phyloP scores from a whole-genome alignment of 441 rosid genomes.

The Isatis lusitanica region DNA sequence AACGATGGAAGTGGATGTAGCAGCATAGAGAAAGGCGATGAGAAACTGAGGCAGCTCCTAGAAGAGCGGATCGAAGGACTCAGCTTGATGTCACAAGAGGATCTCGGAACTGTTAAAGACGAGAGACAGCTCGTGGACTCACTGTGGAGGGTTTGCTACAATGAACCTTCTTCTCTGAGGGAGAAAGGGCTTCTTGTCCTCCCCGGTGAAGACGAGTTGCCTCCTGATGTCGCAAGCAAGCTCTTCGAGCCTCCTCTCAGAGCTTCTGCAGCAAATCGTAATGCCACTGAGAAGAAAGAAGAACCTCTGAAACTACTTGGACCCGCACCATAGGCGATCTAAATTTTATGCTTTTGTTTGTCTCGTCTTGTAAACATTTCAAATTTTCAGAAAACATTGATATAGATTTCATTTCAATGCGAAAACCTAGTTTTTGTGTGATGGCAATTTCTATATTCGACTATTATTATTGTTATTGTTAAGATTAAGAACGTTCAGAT shows the following conservation, averaged over 20 bases:
- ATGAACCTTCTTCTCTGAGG: constrained; percentile 71
- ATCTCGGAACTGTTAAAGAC: constrained; percentile 74
- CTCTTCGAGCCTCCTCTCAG: constrained; percentile 88
- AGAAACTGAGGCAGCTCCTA: constrained; percentile 63
- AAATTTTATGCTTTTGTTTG: neutral
- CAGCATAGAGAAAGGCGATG: constrained; percentile 42
- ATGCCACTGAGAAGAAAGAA: constrained; percentile 46
- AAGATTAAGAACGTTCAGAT: neutral
- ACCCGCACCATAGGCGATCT: constrained; percentile 39
- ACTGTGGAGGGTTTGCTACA: constrained; percentile 68
- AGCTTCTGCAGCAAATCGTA: constrained; percentile 61
- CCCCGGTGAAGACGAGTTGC: constrained; percentile 74
- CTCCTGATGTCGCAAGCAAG: constrained; percentile 85
- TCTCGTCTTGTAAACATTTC: constrained; percentile 10
- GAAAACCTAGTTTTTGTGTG: constrained; percentile 2
- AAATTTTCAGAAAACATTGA: neutral
- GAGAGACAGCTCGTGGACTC: constrained; percentile 86
- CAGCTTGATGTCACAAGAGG: constrained; percentile 74
- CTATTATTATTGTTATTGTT: neutral
- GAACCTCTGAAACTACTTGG: constrained; percentile 68
- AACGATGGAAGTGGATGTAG: constrained; percentile 32
- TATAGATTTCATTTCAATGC: neutral
- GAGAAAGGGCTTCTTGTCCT: constrained; percentile 80
- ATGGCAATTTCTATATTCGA: neutral
- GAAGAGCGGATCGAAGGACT: constrained; percentile 66